These are phyloP conservation scores for Colletotrichum sp. DNA, from an alignment of 2,329 filamentous ascomycete species.

Conservation along the genomic window DNA sequence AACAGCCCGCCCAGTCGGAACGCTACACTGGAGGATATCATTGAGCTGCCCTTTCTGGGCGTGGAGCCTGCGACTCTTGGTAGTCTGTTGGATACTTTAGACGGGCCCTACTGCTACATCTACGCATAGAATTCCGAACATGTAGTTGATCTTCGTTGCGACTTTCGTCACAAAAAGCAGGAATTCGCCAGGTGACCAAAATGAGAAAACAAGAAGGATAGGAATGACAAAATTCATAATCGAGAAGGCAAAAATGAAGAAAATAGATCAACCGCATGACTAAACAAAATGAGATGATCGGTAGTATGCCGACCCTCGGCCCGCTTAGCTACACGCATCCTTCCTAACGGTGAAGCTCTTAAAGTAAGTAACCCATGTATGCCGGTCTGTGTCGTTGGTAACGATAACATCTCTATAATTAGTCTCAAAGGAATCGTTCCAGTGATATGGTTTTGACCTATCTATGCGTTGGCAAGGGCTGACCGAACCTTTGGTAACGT, in stretches of 20 bases:
- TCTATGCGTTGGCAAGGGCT: not conserved
- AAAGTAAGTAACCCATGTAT: accelerated
- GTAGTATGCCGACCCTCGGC: not conserved
- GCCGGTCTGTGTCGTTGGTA: not conserved
- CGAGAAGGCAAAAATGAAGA: not conserved
- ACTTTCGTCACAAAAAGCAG: no score
- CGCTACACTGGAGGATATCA: constrained; percentile 7
- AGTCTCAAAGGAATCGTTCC: accelerated
- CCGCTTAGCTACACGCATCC: not conserved
- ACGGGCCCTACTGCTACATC: constrained; percentile 30
- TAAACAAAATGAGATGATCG: not conserved
- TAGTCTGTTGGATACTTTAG: constrained; percentile 28
- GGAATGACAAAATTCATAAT: accelerated
- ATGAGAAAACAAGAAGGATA: accelerated
- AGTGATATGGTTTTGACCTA: not conserved
- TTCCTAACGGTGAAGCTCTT: not conserved
- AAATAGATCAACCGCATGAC: not conserved
- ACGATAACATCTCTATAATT: not conserved
- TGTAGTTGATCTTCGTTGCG: not conserved
- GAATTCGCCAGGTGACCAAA: not conserved
- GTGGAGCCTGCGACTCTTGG: constrained; percentile 24
- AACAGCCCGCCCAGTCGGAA: constrained; percentile 17
- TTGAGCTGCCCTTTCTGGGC: constrained; percentile 7
- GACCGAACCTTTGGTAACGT: not conserved
- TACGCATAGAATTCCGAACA: not conserved